A percentile compares a stretch with the other conserved stretches of the same genome.
These are phyloP conservation scores for Dactylis glomerata DNA, from an alignment of 176 grass and related monocot species.

Conservation along the genomic window DNA sequence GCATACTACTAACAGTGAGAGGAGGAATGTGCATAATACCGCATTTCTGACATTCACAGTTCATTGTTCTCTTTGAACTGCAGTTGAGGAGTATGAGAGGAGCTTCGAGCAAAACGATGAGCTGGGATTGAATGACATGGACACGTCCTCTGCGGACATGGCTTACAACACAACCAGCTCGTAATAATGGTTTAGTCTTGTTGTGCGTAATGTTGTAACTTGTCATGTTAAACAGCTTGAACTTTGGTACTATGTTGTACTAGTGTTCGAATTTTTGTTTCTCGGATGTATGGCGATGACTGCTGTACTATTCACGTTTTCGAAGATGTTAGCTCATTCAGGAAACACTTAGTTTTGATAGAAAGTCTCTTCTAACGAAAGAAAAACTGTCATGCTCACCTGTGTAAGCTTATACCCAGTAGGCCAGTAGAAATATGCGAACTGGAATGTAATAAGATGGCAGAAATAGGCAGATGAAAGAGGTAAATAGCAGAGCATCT, in stretches of 20 bases:
- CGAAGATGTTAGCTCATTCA: not conserved
- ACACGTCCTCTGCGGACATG: slow-evolving; percentile 72
- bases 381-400: no score
- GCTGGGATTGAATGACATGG: slow-evolving; percentile 94
- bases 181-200: not conserved
- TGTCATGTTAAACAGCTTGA: not conserved
- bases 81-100: slow-evolving; percentile 88
- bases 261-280: not conserved
- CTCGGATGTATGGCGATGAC: not conserved
- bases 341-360: no score
- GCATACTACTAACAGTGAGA: not conserved
- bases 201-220: slow-evolving; percentile 14
- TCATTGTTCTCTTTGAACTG: slow-evolving; percentile 13
- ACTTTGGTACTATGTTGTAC: not conserved
- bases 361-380: no score
- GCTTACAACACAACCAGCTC: slow-evolving; percentile 54
- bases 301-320: not conserved
- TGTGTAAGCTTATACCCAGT: no score
- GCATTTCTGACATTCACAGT: not conserved
- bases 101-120: slow-evolving; percentile 95
- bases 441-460: no score
- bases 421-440: no score
- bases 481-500: no score
- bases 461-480: no score
- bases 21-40: not conserved